Evolutionary conservation across 805 yeast species (phyloP).

Genomic region (Teunomyces barrocoloradensis): DNA sequence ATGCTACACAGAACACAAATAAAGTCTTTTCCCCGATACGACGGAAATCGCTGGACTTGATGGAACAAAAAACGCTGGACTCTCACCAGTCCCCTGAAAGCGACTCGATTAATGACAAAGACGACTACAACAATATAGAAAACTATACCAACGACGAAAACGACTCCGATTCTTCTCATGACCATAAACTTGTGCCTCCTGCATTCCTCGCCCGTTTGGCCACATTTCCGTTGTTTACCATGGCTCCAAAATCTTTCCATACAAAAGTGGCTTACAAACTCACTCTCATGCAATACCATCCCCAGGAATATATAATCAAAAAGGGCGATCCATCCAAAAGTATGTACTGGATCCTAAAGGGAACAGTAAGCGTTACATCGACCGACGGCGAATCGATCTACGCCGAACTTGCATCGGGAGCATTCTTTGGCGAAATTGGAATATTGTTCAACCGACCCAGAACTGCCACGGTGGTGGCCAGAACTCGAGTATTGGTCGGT

Average conservation of each 20-base stretch:
- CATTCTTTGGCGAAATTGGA: constrained; percentile 79
- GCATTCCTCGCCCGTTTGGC: constrained; percentile 52
- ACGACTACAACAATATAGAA: constrained; percentile 10
- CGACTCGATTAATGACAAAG: constrained; percentile 10
- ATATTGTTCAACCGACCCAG: constrained; percentile 72
- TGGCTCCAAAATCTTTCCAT: constrained; percentile 66
- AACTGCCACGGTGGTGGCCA: constrained; percentile 74
- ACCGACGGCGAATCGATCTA: constrained; percentile 74
- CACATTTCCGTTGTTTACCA: constrained; percentile 61
- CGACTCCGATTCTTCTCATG: constrained; percentile 5
- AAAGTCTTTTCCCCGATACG: background rate
- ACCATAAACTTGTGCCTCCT: constrained; percentile 41
- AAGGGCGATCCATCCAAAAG: constrained; percentile 72
- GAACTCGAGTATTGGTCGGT: constrained; percentile 64
- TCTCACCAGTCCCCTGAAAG: background rate
- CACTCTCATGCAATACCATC: constrained; percentile 57
- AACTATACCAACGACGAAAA: constrained; percentile 11
- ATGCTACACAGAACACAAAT: background rate
- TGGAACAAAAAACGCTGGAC: background rate
- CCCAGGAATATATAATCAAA: constrained; percentile 67
- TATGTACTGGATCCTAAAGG: constrained; percentile 78
- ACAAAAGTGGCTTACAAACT: constrained; percentile 56
- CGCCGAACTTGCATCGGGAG: constrained; percentile 67
- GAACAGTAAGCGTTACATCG: constrained; percentile 72
- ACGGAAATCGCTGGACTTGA: constrained; percentile 4